Percentiles rank a stretch among this genome's conserved stretches.
phyloP scores from a whole-genome alignment of 2,329 filamentous ascomycete genomes.

The Botrytis deweyae region DNA sequence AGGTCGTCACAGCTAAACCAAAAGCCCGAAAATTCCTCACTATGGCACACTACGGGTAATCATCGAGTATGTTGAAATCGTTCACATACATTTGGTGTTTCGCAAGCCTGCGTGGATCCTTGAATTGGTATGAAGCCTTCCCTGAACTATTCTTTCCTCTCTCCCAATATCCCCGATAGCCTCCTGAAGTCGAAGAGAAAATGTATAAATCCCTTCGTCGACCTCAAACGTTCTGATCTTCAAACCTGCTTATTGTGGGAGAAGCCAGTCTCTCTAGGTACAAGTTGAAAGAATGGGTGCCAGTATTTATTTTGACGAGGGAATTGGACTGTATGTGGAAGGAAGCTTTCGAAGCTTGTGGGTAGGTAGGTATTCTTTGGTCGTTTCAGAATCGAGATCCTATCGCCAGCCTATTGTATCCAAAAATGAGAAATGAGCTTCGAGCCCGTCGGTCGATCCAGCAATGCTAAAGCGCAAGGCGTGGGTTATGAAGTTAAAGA shows the following conservation, averaged over 20 bases:
- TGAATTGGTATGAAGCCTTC: constrained; percentile 31
- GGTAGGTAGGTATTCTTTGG: constrained; percentile 5
- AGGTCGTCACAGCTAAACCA: background rate
- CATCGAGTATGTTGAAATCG: constrained; percentile 25
- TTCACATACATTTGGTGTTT: constrained; percentile 39
- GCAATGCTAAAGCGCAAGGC: constrained; percentile 30
- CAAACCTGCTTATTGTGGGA: constrained; percentile 11
- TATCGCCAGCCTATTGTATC: constrained; percentile 18
- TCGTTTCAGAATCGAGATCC: constrained; percentile 29
- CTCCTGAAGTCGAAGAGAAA: background rate
- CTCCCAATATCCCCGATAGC: constrained; percentile 18
- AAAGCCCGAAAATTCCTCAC: constrained; percentile 2
- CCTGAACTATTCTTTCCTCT: constrained; percentile 18
- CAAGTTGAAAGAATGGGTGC: background rate
- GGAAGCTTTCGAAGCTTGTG: constrained; percentile 26
- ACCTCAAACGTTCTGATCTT: constrained; percentile 9
- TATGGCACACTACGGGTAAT: background rate
- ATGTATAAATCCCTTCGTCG: constrained; percentile 11
- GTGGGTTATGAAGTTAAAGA: constrained; percentile 11
- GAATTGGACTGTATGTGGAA: background rate
- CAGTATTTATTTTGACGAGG: constrained; percentile 11
- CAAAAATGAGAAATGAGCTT: constrained; percentile 25
- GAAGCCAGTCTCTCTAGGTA: constrained; percentile 17
- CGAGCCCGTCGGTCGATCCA: constrained; percentile 33
- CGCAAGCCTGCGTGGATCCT: constrained; percentile 33